Percentiles rank a stretch among this genome's conserved stretches.
These are phyloP conservation scores for Botrytis paeoniae DNA, from an alignment of 2,329 filamentous ascomycete species.

Conservation along the genomic window DNA sequence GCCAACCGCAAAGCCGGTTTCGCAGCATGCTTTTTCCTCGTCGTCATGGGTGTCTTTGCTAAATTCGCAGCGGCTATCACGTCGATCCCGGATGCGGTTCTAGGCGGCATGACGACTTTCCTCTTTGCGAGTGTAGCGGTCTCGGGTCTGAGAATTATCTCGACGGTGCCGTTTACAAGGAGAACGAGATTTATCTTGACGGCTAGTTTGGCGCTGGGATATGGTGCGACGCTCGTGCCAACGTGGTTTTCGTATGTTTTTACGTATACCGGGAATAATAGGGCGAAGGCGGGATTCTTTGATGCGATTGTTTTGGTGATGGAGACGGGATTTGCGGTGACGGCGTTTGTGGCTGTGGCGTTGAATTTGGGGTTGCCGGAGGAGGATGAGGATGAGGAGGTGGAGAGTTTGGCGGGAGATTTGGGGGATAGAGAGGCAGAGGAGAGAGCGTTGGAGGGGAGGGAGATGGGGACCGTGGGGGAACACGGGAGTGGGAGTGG, in stretches of 20 bases:
- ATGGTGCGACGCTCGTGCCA: conserved; percentile 64
- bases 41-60: conserved; percentile 78
- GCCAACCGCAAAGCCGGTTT: conserved; percentile 80
- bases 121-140: conserved; percentile 75
- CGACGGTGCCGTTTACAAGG: conserved; percentile 68
- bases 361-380: conserved; percentile 72
- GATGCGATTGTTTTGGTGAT: conserved; percentile 71
- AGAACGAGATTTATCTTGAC: conserved; percentile 81
- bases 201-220: conserved; percentile 69
- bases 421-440: conserved; percentile 21
- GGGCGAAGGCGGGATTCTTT: conserved; percentile 66
- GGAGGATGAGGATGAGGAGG: conserved; percentile 65
- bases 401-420: conserved; percentile 34
- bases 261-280: conserved; percentile 67
- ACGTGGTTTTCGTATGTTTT: conserved; percentile 70
- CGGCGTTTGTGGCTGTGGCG: conserved; percentile 55
- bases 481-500: background rate
- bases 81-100: conserved; percentile 65
- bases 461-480: background rate
- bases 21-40: conserved; percentile 71
- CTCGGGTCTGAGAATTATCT: conserved; percentile 73
- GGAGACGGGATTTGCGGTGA: conserved; percentile 72
- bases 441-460: conserved; percentile 6
- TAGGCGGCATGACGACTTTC: conserved; percentile 76
- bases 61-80: conserved; percentile 81